Evolutionary conservation across 768 basidiomycete species (phyloP), one percentile per base, ranked within the genome.

Genomic region (Suillus cothurnatus): DNA sequence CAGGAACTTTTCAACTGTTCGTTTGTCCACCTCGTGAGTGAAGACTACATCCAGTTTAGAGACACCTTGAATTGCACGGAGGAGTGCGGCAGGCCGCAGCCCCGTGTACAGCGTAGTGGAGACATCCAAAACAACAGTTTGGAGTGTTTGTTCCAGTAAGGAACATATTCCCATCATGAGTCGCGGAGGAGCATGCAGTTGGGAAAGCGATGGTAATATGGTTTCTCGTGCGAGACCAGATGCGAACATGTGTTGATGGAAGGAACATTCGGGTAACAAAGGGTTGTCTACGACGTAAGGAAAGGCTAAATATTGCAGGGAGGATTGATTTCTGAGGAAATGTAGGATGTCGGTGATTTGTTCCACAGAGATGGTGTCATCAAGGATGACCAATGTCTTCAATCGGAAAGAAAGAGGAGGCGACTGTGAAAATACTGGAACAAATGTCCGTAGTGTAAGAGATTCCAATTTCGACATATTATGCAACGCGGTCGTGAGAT

Each of bases 1-100:
- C 28, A 76, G 72, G 43, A 76, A 76, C 38, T 76, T 76, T 47
- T 77, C 75, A 12, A 72, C 74, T 0, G 76, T 76, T 57, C 75
- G 63, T 68, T 72, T 76, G 58, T 76, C 75, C n/a, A 76, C 75
- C 28, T 73, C 76, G n/a, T 75, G 66, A 3, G 65, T 69, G 49
- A 76, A 76, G 47, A 76, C 43, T 41, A 76, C 60, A 34, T 71
- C 71, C 76, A 76, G 69, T 28, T 76, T 67, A 17, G 67, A 70
- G 26, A 76, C 73, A 2, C 76, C 76, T 6, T 65, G 66, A 1
- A 76, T 59, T 11, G 72, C 66, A 47, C 75, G 75, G 31, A 76
- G 61, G 11, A 76, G 68, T 0, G 66, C 49, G 28, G 75, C 68
- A 1, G 75, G 75, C 6, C 72, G 76, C 32, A 76, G 61, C 32